Base-by-base conservation (phyloP, 1,139 yeast genomes). In the Hemisphaericaspora lyxosophila region DNA sequence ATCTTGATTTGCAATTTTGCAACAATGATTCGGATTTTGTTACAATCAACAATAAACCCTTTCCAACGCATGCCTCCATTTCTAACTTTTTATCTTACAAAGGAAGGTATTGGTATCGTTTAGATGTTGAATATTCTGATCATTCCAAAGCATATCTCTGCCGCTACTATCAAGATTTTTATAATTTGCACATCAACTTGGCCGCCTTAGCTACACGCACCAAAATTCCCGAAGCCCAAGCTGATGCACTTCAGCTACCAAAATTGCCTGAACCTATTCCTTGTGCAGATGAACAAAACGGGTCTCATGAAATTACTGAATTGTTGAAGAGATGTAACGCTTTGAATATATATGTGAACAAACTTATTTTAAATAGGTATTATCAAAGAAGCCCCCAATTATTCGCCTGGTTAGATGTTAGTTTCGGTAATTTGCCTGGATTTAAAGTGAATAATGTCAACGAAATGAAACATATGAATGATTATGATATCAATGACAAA, bases 221-320 rank as follows among this genome's bases (percentile, higher is more conserved):
- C 6, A 11, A 9, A 7, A 11, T 18, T n/a, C 31, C 31, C 3
- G 49, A 40, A 11, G 26, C 36, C 4, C 25, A 31, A 24, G 25
- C 26, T 8, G 43, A 47, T 28, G 31, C 33, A 17, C 31, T 28
- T 18, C 41, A 43, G 7, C 48, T 70, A 15, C 74, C 74, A 5
- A 58, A 55, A 36, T 54, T 70, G 26, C 75, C 75, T 0, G 67
- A 62, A 32, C 75, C 74, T 11, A 63, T 70, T 9, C 70, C 70
- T 7, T 39, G 53, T 17, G 42, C 35, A n/a, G 30, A 31, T 2
- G 17, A 26, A 13, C 26, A 29, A 11, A 23, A 17, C 13, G 22
- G 34, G 12, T 22, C n/a, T 12, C 24, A 29, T 7, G 40, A 44
- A 12, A 35, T 41, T 4, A 40, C 33, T 31, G 43, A 43, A 19